Evolutionary conservation across 2,329 filamentous ascomycete species (phyloP).

Genomic region (Talaromyces marneffei): DNA sequence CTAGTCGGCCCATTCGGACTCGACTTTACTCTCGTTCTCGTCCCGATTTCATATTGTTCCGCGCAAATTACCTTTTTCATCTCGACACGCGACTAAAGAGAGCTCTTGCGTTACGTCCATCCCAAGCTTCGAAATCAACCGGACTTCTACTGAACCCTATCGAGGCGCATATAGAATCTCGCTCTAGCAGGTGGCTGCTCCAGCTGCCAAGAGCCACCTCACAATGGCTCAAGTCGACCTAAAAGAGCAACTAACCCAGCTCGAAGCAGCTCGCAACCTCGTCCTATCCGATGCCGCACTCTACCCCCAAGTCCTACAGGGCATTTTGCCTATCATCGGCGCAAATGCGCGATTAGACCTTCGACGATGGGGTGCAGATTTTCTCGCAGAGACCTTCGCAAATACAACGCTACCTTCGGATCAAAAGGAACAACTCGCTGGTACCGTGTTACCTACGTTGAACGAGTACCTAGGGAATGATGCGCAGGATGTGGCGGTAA

Average conservation of each 20-base stretch:
- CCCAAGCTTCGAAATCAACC: background rate
- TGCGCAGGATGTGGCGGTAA: constrained; percentile 70
- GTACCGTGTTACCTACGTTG: constrained; percentile 72
- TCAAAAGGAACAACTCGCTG: constrained; percentile 73
- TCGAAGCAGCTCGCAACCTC: constrained; percentile 83
- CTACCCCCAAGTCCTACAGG: constrained; percentile 86
- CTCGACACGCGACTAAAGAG: constrained; percentile 5
- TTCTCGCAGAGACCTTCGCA: constrained; percentile 91
- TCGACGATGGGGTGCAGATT: constrained; percentile 92
- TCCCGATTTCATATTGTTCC: background rate
- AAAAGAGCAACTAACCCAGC: constrained; percentile 74
- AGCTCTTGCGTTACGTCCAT: background rate
- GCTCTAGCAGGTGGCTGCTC: background rate
- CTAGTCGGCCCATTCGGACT: background rate
- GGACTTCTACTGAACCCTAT: background rate
- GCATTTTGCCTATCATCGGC: constrained; percentile 85
- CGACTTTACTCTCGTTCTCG: background rate
- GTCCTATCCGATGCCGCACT: constrained; percentile 80
- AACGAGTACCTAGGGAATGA: constrained; percentile 63
- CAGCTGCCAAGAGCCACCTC: constrained; percentile 10
- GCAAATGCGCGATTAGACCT: constrained; percentile 69
- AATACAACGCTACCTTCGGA: constrained; percentile 73
- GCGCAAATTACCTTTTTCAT: background rate
- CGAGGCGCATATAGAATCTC: background rate
- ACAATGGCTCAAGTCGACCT: constrained; percentile 56